These are phyloP conservation scores for Saksenaea vasiformis DNA, from an alignment of 371 early-diverging fungal species.

Conservation along the genomic window DNA sequence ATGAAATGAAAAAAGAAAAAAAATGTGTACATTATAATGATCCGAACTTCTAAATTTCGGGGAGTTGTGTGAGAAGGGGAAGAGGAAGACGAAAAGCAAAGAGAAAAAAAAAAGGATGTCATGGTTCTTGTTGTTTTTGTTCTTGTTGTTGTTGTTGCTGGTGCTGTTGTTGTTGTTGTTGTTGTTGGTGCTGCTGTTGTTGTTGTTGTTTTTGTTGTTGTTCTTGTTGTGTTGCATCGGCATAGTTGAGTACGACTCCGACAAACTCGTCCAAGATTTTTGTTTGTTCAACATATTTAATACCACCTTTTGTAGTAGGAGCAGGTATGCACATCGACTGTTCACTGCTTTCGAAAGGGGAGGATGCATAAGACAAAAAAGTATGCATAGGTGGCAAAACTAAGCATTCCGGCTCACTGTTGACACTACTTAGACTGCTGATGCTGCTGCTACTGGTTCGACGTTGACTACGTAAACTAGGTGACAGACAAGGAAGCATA, in stretches of 20 bases:
- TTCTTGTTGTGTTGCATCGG: slow-evolving; percentile 10
- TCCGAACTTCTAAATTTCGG: slow-evolving; percentile 8
- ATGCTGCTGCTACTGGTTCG: slow-evolving; percentile 44
- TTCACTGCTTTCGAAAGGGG: slow-evolving; percentile 4
- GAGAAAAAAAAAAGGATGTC: not conserved
- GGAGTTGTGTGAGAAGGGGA: not conserved
- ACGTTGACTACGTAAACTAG: slow-evolving; percentile 30
- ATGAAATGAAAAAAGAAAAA: not conserved
- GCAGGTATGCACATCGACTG: slow-evolving; percentile 4
- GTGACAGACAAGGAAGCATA: slow-evolving; percentile 37
- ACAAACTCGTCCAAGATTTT: slow-evolving; percentile 30
- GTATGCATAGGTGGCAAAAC: slow-evolving; percentile 22
- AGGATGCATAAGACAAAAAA: slow-evolving; percentile 9
- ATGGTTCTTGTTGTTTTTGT: slow-evolving; percentile 4
- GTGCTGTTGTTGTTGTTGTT: not conserved
- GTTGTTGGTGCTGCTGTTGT: not conserved
- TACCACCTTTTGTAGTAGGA: slow-evolving; percentile 7
- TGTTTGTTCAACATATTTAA: slow-evolving; percentile 24
- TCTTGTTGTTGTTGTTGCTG: slow-evolving; percentile 6
- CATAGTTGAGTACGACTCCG: slow-evolving; percentile 29
- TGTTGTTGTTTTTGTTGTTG: slow-evolving; percentile 4
- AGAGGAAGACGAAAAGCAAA: too few species aligned
- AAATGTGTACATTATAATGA: slow-evolving; percentile 15
- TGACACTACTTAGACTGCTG: slow-evolving; percentile 29
- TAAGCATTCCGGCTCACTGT: slow-evolving; percentile 13